A percentile compares a stretch with the other conserved stretches of the same genome.
Evolutionary conservation across 2,329 filamentous ascomycete species (phyloP).

Genomic region (Pseudogymnoascus verrucosus): DNA sequence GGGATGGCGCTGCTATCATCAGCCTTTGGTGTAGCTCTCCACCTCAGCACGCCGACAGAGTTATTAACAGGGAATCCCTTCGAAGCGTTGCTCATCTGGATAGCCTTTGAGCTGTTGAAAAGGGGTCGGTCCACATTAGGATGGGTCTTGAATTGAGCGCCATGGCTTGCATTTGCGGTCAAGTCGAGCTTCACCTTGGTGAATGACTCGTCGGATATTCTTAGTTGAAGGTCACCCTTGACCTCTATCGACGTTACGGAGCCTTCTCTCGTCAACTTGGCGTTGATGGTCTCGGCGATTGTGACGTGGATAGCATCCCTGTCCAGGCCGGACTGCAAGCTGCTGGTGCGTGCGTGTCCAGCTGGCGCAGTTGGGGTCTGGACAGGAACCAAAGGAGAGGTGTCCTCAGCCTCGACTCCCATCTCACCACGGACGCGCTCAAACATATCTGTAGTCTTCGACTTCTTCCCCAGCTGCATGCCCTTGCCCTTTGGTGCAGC

Average conservation of each 20-base stretch:
- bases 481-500: constrained; percentile 81
- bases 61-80: constrained; percentile 95
- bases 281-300: constrained; percentile 82
- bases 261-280: constrained; percentile 82
- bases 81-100: constrained; percentile 81
- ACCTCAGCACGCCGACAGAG: constrained; percentile 83
- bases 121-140: constrained; percentile 88
- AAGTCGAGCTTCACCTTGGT: constrained; percentile 88
- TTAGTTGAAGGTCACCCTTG: constrained; percentile 85
- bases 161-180: constrained; percentile 65
- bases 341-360: constrained; percentile 45
- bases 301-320: constrained; percentile 82
- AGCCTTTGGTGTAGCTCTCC: constrained; percentile 75
- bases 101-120: constrained; percentile 73
- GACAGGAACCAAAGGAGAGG: constrained; percentile 55
- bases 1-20: constrained; percentile 77
- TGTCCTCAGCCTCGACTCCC: constrained; percentile 74
- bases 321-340: constrained; percentile 60
- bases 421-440: constrained; percentile 89
- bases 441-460: constrained; percentile 94
- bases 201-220: constrained; percentile 78
- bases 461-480: constrained; percentile 99
- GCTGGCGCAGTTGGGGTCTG: constrained; percentile 41
- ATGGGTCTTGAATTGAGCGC: constrained; percentile 88
- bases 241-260: constrained; percentile 78